Conservation (phyloP, 2,329 filamentous ascomycete species). For the Teratosphaeria viscida region DNA sequence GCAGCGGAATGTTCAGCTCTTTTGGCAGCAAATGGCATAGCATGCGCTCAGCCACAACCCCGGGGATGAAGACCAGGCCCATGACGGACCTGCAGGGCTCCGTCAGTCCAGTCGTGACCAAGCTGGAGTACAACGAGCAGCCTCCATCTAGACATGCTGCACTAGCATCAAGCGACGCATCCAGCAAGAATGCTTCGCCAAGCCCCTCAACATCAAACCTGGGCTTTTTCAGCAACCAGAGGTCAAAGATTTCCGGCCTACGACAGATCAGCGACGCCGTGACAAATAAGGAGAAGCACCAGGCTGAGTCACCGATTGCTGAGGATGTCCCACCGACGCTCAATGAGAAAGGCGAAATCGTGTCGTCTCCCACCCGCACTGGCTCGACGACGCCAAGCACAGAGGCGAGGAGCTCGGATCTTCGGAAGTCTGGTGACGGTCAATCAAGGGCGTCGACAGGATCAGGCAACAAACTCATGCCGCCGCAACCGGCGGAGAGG, state of each 20-base stretch:
- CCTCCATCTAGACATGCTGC: not conserved
- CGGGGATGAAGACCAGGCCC: slow-evolving; percentile 20
- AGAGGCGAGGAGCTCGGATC: slow-evolving; percentile 34
- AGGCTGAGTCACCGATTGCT: slow-evolving; percentile 22
- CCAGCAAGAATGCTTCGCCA: slow-evolving; percentile 22
- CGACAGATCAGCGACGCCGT: slow-evolving; percentile 72
- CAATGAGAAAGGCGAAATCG: slow-evolving; percentile 36
- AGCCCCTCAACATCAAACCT: slow-evolving; percentile 23
- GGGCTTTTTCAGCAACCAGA: slow-evolving; percentile 24
- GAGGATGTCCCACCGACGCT: slow-evolving; percentile 6
- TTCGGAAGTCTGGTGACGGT: slow-evolving; percentile 22
- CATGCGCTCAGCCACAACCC: slow-evolving; percentile 19
- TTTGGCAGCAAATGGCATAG: slow-evolving; percentile 12
- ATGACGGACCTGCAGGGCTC: slow-evolving; percentile 31
- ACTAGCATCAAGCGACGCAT: slow-evolving; percentile 30
- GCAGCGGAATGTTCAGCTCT: slow-evolving; percentile 2
- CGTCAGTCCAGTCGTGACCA: slow-evolving; percentile 46
- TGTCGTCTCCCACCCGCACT: slow-evolving; percentile 60
- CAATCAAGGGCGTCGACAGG: slow-evolving; percentile 35
- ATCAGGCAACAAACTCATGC: slow-evolving; percentile 27
- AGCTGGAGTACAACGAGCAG: slow-evolving; percentile 41
- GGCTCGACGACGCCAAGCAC: slow-evolving; percentile 60
- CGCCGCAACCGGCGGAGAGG: slow-evolving; percentile 14
- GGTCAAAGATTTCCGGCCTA: slow-evolving; percentile 53
- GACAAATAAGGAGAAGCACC: slow-evolving; percentile 41